These are phyloP conservation scores for Ceratobasidium sp. DNA, from an alignment of 1,284 basidiomycete species.

Conservation along the genomic window DNA sequence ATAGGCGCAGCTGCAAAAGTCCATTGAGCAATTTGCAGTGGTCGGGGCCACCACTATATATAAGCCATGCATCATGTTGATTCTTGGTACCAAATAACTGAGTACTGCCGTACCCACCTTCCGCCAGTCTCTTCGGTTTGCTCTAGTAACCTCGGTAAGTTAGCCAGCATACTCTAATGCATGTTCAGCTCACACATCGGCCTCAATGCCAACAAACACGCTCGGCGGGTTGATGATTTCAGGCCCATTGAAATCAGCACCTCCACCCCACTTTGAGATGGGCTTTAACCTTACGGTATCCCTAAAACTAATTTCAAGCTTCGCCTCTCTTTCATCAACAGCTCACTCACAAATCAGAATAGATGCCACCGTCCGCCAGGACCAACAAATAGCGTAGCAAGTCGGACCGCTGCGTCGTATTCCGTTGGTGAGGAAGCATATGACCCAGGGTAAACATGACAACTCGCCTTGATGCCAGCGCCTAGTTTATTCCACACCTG, in stretches of 20 bases:
- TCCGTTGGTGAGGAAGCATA: background rate
- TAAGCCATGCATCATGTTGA: background rate
- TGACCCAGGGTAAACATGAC: no score
- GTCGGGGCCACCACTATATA: conserved; percentile 51
- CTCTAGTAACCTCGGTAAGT: conserved; percentile 40
- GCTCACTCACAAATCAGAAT: conserved; percentile 54
- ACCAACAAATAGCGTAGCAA: conserved; percentile 59
- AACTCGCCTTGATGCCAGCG: conserved; percentile 55
- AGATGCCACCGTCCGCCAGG: conserved; percentile 59
- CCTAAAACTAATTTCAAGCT: conserved; percentile 30
- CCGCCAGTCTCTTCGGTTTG: conserved; percentile 51
- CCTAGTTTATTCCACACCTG: conserved; percentile 57
- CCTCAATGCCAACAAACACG: conserved; percentile 58
- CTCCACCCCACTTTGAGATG: conserved; percentile 52
- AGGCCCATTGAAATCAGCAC: conserved; percentile 42
- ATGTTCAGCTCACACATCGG: conserved; percentile 55
- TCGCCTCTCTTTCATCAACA: background rate
- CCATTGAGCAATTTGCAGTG: conserved; percentile 57
- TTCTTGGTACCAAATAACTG: background rate
- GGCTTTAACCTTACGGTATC: conserved; percentile 50
- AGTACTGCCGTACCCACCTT: conserved; percentile 38
- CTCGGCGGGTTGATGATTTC: conserved; percentile 50
- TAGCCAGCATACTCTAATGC: background rate
- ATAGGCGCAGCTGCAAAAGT: conserved; percentile 56
- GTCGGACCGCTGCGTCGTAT: conserved; percentile 54